Percentiles rank a stretch among this genome's conserved stretches.
Evolutionary conservation across 306 rosid genomes (phyloP).

Genomic region (Styphnolobium japonicum): DNA sequence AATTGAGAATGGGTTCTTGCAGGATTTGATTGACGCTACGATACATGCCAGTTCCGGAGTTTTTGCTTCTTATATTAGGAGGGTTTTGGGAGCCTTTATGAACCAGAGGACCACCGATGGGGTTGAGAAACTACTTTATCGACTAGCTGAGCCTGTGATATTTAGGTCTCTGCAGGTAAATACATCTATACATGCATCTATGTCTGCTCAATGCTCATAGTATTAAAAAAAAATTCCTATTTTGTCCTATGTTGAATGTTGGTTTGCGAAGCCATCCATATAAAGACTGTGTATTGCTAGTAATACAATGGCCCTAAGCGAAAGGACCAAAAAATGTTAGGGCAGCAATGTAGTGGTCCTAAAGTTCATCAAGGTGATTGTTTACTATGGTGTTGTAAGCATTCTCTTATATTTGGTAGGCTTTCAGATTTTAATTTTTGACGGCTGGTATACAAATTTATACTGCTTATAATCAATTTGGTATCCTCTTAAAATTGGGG

Average conservation of each 20-base stretch:
- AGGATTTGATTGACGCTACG: conserved; percentile 69
- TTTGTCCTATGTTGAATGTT: background rate
- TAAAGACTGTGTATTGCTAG: background rate
- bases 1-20: conserved; percentile 74
- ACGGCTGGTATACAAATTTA: background rate
- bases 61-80: conserved; percentile 71
- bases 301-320: background rate
- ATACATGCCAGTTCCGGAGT: conserved; percentile 53
- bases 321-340: background rate
- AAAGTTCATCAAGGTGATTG: background rate
- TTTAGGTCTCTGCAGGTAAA: conserved; percentile 90
- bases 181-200: background rate
- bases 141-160: conserved; percentile 77
- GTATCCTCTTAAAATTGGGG: background rate
- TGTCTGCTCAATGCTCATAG: no score
- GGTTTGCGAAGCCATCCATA: background rate
- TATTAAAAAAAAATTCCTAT: no score
- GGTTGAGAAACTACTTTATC: conserved; percentile 76
- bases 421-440: background rate
- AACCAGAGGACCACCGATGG: conserved; percentile 82
- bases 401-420: background rate
- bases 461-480: background rate
- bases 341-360: background rate
- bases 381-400: background rate
- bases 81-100: conserved; percentile 74